Evolutionary conservation across 768 basidiomycete genomes (phyloP).

Genomic region (Cubamyces lactineus): DNA sequence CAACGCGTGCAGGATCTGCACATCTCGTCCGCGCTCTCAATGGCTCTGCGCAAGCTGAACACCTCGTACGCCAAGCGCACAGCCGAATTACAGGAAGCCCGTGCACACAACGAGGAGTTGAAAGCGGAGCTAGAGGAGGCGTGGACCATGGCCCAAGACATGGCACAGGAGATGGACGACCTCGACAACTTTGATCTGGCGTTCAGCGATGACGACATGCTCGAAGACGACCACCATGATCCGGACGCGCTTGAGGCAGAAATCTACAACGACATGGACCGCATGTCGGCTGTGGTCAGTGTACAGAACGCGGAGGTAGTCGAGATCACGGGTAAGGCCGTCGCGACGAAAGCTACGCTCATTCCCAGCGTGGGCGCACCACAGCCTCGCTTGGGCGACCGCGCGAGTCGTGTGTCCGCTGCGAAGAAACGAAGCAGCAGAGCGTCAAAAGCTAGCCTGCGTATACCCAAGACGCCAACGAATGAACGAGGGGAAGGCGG

Average conservation of each 20-base stretch:
- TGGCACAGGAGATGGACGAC: conserved; percentile 74
- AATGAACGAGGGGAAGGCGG: conserved; percentile 8
- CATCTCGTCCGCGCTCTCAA: conserved; percentile 73
- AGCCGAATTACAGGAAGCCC: conserved; percentile 54
- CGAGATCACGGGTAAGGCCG: conserved; percentile 42
- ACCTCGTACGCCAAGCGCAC: conserved; percentile 70
- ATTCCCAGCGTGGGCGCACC: conserved; percentile 11
- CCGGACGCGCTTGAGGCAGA: conserved; percentile 26
- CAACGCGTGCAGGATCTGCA: conserved; percentile 63
- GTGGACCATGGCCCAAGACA: conserved; percentile 75
- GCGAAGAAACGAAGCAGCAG: conserved; percentile 67
- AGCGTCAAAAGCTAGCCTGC: conserved; percentile 67
- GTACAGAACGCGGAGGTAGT: conserved; percentile 39
- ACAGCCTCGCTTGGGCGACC: conserved; percentile 37
- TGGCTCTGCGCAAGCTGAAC: conserved; percentile 81
- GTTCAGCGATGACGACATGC: conserved; percentile 22
- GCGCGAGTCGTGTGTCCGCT: conserved; percentile 54
- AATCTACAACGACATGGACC: conserved; percentile 34
- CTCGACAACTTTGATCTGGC: conserved; percentile 42
- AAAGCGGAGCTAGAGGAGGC: conserved; percentile 78
- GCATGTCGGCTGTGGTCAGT: conserved; percentile 20
- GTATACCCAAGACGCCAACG: conserved; percentile 50
- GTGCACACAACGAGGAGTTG: conserved; percentile 53
- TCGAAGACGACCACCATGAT: conserved; percentile 21
- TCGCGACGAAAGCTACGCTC: conserved; percentile 42